These are phyloP conservation scores for Herpetospermum pedunculosum DNA, from an alignment of 306 rosid genomes.

Conservation along the genomic window DNA sequence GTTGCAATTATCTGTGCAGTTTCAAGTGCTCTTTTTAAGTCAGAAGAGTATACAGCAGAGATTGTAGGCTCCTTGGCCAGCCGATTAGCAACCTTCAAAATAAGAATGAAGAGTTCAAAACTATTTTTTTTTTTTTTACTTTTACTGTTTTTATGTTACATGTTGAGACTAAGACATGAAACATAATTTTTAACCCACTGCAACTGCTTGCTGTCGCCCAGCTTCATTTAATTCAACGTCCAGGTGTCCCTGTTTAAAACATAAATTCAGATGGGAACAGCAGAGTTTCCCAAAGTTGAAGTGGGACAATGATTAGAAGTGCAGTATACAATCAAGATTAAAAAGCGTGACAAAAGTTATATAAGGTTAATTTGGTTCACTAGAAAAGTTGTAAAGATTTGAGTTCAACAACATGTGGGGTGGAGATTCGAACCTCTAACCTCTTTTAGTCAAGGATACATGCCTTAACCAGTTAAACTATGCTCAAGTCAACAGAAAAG, in stretches of 20 bases:
- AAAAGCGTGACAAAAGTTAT: background rate
- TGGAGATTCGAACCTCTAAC: background rate
- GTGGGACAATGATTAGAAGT: slow-evolving; percentile 13
- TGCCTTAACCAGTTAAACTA: too few species aligned
- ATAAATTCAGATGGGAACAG: slow-evolving; percentile 9
- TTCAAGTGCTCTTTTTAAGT: slow-evolving; percentile 76
- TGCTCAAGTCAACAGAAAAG: background rate
- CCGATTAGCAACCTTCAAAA: slow-evolving; percentile 65
- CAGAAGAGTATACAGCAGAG: slow-evolving; percentile 69
- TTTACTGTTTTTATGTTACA: background rate
- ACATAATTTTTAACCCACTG: slow-evolving; percentile 35
- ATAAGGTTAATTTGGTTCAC: background rate
- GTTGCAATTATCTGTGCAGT: slow-evolving; percentile 79
- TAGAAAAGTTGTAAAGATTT: background rate
- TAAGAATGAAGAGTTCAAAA: slow-evolving; percentile 5
- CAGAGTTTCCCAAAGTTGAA: background rate
- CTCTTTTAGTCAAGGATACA: background rate
- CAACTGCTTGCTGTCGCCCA: slow-evolving; percentile 80
- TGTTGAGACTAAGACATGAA: slow-evolving; percentile 7
- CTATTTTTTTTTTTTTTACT: background rate
- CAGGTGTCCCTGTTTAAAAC: slow-evolving; percentile 59
- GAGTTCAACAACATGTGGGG: background rate
- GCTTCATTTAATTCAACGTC: slow-evolving; percentile 82
- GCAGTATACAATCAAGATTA: slow-evolving; percentile 1
- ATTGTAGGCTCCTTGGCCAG: slow-evolving; percentile 59